These are phyloP conservation scores for Xenosphaeropsis pyriputrescens DNA, from an alignment of 2,329 filamentous ascomycete genomes.

Conservation along the genomic window DNA sequence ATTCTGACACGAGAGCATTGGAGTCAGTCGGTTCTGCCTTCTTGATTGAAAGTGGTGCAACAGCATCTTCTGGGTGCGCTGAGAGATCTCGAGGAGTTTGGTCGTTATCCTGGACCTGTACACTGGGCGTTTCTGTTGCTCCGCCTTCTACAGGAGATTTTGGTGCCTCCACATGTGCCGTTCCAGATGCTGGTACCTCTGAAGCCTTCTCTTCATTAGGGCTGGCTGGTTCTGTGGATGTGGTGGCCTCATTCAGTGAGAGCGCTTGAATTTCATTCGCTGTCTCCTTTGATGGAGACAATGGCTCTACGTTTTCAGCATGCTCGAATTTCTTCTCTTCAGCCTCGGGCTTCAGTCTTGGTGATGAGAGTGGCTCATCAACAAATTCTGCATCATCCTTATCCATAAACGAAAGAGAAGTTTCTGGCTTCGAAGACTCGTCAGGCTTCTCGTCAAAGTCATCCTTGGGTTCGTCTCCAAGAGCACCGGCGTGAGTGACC, in stretches of 20 bases:
- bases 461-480: slow-evolving; percentile 58
- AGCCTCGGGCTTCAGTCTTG: slow-evolving; percentile 44
- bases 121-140: too few species aligned
- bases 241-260: not conserved
- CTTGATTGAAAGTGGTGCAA: slow-evolving; percentile 48
- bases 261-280: slow-evolving; percentile 11
- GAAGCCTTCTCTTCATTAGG: slow-evolving; percentile 6
- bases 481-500: slow-evolving; percentile 54
- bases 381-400: slow-evolving; percentile 63
- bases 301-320: slow-evolving; percentile 37
- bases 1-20: slow-evolving; percentile 1
- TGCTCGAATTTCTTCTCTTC: slow-evolving; percentile 43
- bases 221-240: slow-evolving; percentile 5
- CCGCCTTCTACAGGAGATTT: slow-evolving; percentile 2
- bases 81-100: slow-evolving; percentile 20
- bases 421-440: slow-evolving; percentile 15
- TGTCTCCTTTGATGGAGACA: slow-evolving; percentile 35
- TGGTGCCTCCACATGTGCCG: slow-evolving; percentile 1
- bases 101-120: too few species aligned
- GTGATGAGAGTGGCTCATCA: slow-evolving; percentile 61
- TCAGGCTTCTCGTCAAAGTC: slow-evolving; percentile 44
- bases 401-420: slow-evolving; percentile 28
- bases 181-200: slow-evolving; percentile 3
- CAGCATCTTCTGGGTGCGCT: slow-evolving; percentile 51
- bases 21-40: slow-evolving; percentile 13